These are phyloP conservation scores for Urostyla sp. DNA, from an alignment of 73 alveolate species.

Conservation along the genomic window DNA sequence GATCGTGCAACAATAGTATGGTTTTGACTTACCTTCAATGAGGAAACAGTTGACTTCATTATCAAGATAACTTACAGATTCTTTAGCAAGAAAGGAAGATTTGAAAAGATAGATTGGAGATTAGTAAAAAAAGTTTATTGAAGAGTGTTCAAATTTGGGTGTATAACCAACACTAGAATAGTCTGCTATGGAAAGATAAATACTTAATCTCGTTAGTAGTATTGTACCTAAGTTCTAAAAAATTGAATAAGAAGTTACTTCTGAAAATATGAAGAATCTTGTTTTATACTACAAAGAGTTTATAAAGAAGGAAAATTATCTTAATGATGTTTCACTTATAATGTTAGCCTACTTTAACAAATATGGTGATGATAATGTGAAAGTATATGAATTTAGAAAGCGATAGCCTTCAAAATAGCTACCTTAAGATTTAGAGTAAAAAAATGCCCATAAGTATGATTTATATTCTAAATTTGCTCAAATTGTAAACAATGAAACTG, in stretches of 20 bases:
- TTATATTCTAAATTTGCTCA: conserved; percentile 19
- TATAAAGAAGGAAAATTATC: too few relatives aligned
- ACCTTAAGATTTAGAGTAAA: background rate
- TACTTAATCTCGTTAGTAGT: background rate
- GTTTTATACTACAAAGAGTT: conserved; percentile 25
- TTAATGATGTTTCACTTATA: background rate
- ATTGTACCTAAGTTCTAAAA: background rate
- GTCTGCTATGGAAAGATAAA: conserved; percentile 9
- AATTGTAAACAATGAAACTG: conserved; percentile 19
- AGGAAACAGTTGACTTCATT: conserved; percentile 1
- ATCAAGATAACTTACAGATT: background rate
- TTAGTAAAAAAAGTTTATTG: conserved; percentile 23
- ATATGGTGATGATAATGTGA: conserved; percentile 34
- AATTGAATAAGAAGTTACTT: background rate
- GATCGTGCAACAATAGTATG: conserved; percentile 36
- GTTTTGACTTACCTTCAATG: conserved; percentile 30
- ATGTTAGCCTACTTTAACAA: conserved; percentile 4
- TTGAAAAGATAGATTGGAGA: conserved; percentile 17
- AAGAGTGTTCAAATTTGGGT: conserved; percentile 26
- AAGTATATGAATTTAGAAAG: background rate
- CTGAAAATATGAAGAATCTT: background rate
- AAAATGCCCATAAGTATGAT: conserved; percentile 26
- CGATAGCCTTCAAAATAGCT: background rate
- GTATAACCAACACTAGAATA: conserved; percentile 30
- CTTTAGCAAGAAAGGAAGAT: background rate